phyloP scores from a whole-genome alignment of 1,284 basidiomycete genomes.

The Naganishia sp. region DNA sequence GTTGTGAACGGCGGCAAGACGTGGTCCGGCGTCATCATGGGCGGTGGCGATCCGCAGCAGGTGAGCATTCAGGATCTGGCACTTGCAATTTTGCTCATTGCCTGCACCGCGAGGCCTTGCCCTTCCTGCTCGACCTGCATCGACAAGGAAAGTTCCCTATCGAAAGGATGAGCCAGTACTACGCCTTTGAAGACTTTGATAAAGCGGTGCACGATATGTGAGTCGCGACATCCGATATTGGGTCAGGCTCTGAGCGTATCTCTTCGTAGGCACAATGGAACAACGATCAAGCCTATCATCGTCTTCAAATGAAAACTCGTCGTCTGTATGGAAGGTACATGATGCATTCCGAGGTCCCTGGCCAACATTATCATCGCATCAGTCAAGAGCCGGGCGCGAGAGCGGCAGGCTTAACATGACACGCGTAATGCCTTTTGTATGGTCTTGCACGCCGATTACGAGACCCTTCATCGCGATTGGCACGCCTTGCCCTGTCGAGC shows the following conservation, averaged over 20 bases:
- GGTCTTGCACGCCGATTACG: too few relatives aligned
- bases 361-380: too few relatives aligned
- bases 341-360: too few relatives aligned
- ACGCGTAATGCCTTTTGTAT: too few relatives aligned
- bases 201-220: conserved; percentile 24
- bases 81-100: not conserved
- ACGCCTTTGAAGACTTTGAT: conserved; percentile 21
- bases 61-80: not conserved
- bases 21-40: conserved; percentile 19
- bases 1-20: conserved; percentile 26
- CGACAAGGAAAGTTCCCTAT: conserved; percentile 26
- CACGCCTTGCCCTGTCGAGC: too few relatives aligned
- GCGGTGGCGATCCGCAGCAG: conserved; percentile 20
- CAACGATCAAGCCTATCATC: conserved; percentile 28
- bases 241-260: not conserved
- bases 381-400: too few relatives aligned
- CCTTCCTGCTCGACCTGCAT: conserved; percentile 17
- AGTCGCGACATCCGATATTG: not conserved
- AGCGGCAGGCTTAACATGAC: too few relatives aligned
- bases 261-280: conserved; percentile 15
- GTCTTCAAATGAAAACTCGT: not conserved
- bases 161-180: conserved; percentile 25
- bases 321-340: too few relatives aligned
- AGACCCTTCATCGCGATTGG: too few relatives aligned
- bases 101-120: conserved; percentile 5